Evolutionary conservation across 495 filamentous ascomycete species (phyloP).

Genomic region (Aspergillus indologenus): DNA sequence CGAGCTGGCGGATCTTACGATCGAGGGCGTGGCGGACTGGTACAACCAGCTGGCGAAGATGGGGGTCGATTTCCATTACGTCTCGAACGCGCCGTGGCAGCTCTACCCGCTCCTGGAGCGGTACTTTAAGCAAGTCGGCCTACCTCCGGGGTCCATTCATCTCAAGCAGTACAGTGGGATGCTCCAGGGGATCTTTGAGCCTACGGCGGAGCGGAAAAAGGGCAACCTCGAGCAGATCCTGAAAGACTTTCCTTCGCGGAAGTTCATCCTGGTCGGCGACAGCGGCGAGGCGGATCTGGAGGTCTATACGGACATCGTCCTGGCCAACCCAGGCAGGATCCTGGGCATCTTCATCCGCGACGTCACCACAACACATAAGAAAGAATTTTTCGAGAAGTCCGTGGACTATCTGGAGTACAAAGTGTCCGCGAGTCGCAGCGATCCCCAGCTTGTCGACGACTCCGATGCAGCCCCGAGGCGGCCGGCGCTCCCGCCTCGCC

Average conservation of each 20-base stretch:
- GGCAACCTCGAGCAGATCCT: constrained; percentile 79
- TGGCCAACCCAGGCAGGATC: constrained; percentile 78
- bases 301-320: constrained; percentile 90
- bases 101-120: constrained; percentile 82
- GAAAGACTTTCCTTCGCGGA: constrained; percentile 82
- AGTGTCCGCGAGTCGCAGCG: constrained; percentile 26
- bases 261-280: constrained; percentile 89
- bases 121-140: constrained; percentile 73
- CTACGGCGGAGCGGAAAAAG: constrained; percentile 91
- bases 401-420: constrained; percentile 38
- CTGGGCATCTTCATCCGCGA: constrained; percentile 90
- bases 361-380: constrained; percentile 71
- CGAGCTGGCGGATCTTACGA: constrained; percentile 72
- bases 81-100: constrained; percentile 95
- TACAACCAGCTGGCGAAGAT: constrained; percentile 70
- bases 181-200: constrained; percentile 97
- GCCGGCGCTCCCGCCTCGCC: constrained; percentile 39
- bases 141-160: constrained; percentile 87
- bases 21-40: constrained; percentile 88
- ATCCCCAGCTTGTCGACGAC: constrained; percentile 26
- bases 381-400: constrained; percentile 74
- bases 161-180: constrained; percentile 94
- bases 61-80: constrained; percentile 87
- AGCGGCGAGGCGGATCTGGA: constrained; percentile 96
- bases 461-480: constrained; percentile 28